These are phyloP conservation scores for Rhododendron ferrugineum DNA, from an alignment of 148 eudicot species.

Conservation along the genomic window DNA sequence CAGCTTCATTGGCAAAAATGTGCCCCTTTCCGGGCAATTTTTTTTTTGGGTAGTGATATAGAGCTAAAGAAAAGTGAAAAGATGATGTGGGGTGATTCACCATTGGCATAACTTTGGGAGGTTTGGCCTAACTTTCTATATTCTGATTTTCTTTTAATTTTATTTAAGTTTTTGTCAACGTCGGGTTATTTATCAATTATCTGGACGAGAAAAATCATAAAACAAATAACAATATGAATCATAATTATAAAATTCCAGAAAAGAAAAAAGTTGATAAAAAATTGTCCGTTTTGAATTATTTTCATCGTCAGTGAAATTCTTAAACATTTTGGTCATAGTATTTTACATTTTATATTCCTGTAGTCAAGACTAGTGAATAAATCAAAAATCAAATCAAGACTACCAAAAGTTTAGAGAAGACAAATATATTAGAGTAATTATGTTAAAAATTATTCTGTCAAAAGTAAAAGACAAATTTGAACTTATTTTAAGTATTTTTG, in stretches of 20 bases:
- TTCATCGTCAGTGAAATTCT: background rate
- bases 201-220: no score
- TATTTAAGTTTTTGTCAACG: no score
- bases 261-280: no score
- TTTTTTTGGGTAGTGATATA: background rate
- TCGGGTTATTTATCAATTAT: no score
- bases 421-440: background rate
- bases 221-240: background rate
- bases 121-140: background rate
- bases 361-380: no score
- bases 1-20: slow-evolving; percentile 11
- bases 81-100: background rate
- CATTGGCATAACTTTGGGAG: background rate
- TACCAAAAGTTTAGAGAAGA: background rate
- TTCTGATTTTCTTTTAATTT: no score
- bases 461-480: background rate
- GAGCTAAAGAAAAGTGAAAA: background rate
- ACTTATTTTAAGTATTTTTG: no score
- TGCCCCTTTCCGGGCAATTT: slow-evolving; percentile 1
- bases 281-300: background rate
- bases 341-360: no score
- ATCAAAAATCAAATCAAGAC: no score
- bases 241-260: background rate
- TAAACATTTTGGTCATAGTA: no score
- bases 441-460: background rate